Evolutionary conservation across 2,329 filamentous ascomycete genomes (phyloP).

Genomic region (Fonsecaea erecta): DNA sequence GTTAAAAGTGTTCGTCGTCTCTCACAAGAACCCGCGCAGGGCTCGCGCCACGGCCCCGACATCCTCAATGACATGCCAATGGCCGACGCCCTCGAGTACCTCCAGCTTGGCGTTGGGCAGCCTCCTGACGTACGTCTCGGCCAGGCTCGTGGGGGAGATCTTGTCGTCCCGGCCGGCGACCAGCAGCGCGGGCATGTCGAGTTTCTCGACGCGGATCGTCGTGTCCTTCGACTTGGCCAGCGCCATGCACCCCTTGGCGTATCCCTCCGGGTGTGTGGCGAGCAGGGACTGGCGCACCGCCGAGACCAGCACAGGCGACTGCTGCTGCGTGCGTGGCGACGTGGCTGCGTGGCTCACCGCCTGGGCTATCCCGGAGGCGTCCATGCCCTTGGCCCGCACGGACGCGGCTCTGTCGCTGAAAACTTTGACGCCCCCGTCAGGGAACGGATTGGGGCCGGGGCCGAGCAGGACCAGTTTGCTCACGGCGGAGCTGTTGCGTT

Average conservation of each 20-base stretch:
- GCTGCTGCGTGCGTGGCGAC: too few relatives aligned
- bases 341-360: too few relatives aligned
- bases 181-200: constrained; percentile 29
- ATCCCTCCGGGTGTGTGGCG: constrained; percentile 42
- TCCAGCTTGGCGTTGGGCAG: constrained; percentile 40
- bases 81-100: constrained; percentile 50
- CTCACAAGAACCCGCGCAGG: background rate
- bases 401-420: too few relatives aligned
- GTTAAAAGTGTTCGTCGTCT: too few relatives aligned
- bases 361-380: too few relatives aligned
- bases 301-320: too few relatives aligned
- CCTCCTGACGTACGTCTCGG: constrained; percentile 24
- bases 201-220: constrained; percentile 41
- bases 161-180: background rate
- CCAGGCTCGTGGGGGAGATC: background rate
- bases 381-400: too few relatives aligned
- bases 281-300: too few relatives aligned
- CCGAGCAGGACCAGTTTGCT: constrained; percentile 37
- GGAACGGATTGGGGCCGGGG: constrained; percentile 55
- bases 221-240: constrained; percentile 47
- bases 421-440: constrained; percentile 42
- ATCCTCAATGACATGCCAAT: constrained; percentile 60
- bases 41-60: constrained; percentile 43
- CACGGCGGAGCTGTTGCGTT: constrained; percentile 50
- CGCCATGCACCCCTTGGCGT: constrained; percentile 59